phyloP scores from a whole-genome alignment of 108 stramenopile species.

The Parietichytrium sp. region DNA sequence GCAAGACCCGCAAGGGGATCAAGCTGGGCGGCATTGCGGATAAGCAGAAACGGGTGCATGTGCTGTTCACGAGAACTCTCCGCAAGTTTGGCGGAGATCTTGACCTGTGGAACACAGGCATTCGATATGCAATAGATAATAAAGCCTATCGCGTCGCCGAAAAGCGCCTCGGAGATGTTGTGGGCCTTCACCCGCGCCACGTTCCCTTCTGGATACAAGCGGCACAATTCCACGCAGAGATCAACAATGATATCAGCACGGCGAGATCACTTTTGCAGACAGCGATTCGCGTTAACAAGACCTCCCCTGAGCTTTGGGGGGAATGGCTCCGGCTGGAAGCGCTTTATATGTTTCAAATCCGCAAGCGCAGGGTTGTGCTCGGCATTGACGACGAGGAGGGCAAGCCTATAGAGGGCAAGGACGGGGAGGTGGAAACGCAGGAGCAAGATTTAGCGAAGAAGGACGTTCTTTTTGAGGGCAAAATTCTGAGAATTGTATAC shows the following conservation, averaged over 20 bases:
- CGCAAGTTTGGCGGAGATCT: slow-evolving; percentile 21
- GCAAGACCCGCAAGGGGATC: slow-evolving; percentile 27
- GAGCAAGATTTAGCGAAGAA: neutral
- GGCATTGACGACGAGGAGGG: slow-evolving; percentile 2
- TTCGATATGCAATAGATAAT: neutral
- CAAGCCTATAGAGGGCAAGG: neutral
- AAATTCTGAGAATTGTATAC: neutral
- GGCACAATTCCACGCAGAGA: slow-evolving; percentile 16
- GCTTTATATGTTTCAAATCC: slow-evolving; percentile 10
- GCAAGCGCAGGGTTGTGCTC: neutral
- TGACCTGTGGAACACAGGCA: neutral
- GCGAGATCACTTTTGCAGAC: slow-evolving; percentile 31
- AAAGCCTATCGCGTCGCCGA: slow-evolving; percentile 1
- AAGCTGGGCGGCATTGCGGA: neutral
- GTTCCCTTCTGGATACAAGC: slow-evolving; percentile 21
- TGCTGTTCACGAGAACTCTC: slow-evolving; percentile 30
- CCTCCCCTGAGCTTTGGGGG: neutral
- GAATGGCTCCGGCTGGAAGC: slow-evolving; percentile 20
- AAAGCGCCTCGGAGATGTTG: slow-evolving; percentile 21
- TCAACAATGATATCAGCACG: neutral
- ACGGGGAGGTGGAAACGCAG: neutral
- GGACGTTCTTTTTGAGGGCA: slow-evolving; percentile 13
- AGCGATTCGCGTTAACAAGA: neutral
- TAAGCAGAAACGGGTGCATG: neutral
- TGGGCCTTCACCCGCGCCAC: slow-evolving; percentile 9